phyloP scores from a whole-genome alignment of 2,329 filamentous ascomycete genomes.

The Knufia fluminis region DNA sequence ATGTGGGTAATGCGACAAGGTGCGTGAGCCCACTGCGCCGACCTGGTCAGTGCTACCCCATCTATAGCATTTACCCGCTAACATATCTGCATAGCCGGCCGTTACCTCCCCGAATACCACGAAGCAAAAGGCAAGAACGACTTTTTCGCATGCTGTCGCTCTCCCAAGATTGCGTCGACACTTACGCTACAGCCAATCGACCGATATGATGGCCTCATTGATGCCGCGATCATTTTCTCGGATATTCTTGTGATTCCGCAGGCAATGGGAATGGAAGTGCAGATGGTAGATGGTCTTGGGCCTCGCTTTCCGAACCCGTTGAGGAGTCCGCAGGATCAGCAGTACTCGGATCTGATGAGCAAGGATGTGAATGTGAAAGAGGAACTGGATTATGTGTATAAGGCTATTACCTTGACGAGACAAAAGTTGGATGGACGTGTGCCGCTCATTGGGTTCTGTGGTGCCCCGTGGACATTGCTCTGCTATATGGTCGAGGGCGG shows the following conservation, averaged over 20 bases:
- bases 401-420: conserved; percentile 83
- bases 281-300: conserved; percentile 97
- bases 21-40: conserved; percentile 32
- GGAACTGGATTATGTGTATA: conserved; percentile 89
- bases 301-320: conserved; percentile 88
- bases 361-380: conserved; percentile 73
- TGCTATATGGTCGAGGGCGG: conserved; percentile 99
- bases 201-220: conserved; percentile 79
- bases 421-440: conserved; percentile 81
- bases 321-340: conserved; percentile 65
- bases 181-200: conserved; percentile 92
- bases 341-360: conserved; percentile 69
- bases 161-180: conserved; percentile 83
- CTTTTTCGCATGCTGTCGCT: conserved; percentile 96
- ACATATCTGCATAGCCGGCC: conserved; percentile 56
- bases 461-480: conserved; percentile 90
- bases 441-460: conserved; percentile 91
- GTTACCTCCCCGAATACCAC: conserved; percentile 97
- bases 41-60: conserved; percentile 18
- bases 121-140: conserved; percentile 82
- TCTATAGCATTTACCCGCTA: background rate
- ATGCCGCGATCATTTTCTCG: conserved; percentile 97
- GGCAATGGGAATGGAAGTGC: conserved; percentile 95
- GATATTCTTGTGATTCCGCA: conserved; percentile 97
- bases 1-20: conserved; percentile 99